Base-by-base conservation (phyloP, 1,139 yeast species). In the Geotrichum bryndzae region DNA sequence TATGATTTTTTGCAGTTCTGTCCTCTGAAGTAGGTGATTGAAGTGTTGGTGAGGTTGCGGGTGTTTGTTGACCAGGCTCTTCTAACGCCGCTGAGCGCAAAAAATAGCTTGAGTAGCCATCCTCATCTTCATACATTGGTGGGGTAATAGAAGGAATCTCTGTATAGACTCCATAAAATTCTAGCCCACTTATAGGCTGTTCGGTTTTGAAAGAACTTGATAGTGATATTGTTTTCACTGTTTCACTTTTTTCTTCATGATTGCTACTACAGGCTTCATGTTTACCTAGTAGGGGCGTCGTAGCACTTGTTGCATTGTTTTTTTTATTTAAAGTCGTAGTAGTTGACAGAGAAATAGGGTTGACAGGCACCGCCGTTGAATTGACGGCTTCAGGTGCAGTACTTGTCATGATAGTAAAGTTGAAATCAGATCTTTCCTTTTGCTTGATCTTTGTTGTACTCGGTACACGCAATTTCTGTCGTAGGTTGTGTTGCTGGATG, bases 101-200 rank as follows among this genome's bases (percentile, higher is more conserved):
- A 22, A 55, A 46, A 29, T 46, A 57, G 48, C 56, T 57, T 1
- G 51, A 52, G 22, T 60, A 60, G 15, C 62, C 62, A 38, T 60
- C 62, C 25, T 60, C 62, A 31, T 60, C 62, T 51, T 60, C 62
- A 35, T 60, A 60, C 31, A 60, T 22, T 18, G 62, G 62, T 11
- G 59, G 51, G 27, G 51, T 23, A 15, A 51, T 18, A 11, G 51
- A 51, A 33, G 54, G 46, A 13, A 41, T 41, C 46, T 41, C 46
- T n/a, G 46, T 6, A 13, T 41, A 41, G 4, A 15, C 46, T n/a
- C 15, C 46, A n/a, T 41, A 51, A 15, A 11, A n/a, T 11, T 52
- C 55, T 15, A 31, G 2, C 1, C 35, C 45, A 52, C n/a, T 29
- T 2, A 15, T 11, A 3, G 50, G 13, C n/a, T 31, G 38, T 27